These are phyloP conservation scores for Coniochaeta pulveracea DNA, from an alignment of 2,329 filamentous ascomycete genomes.

Conservation along the genomic window DNA sequence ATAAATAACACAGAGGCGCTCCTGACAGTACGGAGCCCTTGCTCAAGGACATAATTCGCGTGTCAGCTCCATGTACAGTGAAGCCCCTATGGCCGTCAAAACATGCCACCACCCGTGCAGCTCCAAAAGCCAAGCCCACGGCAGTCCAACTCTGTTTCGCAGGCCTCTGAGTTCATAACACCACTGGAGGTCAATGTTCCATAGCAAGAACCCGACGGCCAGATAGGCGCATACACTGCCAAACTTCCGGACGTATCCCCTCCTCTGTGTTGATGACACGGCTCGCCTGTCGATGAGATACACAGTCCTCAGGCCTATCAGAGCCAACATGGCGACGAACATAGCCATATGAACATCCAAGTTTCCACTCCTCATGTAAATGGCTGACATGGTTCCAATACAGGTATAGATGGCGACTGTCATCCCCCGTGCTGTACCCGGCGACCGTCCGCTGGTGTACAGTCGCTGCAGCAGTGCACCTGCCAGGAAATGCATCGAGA, in stretches of 20 bases:
- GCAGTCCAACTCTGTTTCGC: constrained; percentile 35
- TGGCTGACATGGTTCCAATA: constrained; percentile 26
- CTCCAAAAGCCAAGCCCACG: constrained; percentile 44
- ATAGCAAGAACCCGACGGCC: constrained; percentile 36
- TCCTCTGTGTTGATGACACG: constrained; percentile 11
- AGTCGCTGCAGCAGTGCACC: constrained; percentile 39
- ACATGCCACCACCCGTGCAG: constrained; percentile 56
- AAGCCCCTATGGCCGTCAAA: constrained; percentile 43
- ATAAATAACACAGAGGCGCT: no score
- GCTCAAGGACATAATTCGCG: constrained; percentile 14
- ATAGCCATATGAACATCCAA: constrained; percentile 30
- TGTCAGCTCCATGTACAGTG: constrained; percentile 24
- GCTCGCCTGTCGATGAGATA: constrained; percentile 21
- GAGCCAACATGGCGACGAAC: constrained; percentile 21
- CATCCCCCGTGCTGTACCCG: constrained; percentile 16
- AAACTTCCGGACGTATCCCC: constrained; percentile 14
- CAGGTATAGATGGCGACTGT: constrained; percentile 26
- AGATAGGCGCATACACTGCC: constrained; percentile 22
- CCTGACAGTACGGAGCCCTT: no score
- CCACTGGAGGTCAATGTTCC: constrained; percentile 44
- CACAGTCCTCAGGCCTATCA: constrained; percentile 20
- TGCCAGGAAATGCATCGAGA: constrained; percentile 45
- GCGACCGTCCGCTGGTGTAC: constrained; percentile 30
- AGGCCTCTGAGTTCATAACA: constrained; percentile 34
- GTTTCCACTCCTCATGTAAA: constrained; percentile 29